These are phyloP conservation scores for Corchorus capsularis DNA, from an alignment of 345 rosid genomes.

Conservation along the genomic window DNA sequence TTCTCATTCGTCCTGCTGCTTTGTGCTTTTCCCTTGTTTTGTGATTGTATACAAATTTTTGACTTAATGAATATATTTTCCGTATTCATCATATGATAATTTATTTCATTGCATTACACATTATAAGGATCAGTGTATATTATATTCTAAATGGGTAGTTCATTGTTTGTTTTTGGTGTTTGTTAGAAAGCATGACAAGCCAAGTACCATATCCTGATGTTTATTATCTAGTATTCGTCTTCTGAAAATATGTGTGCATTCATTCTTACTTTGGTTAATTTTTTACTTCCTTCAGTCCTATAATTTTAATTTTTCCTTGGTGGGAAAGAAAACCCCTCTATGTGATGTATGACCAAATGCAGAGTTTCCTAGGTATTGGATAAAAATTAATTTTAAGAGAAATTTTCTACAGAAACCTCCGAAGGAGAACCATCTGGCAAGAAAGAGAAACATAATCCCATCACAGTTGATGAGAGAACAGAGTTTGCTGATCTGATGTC, in stretches of 20 bases:
- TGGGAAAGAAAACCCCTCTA: not conserved
- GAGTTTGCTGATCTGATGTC: constrained; percentile 10
- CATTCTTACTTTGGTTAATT: not conserved
- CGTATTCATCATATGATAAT: not conserved
- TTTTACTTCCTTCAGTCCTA: not conserved
- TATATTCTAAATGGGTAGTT: too few species aligned
- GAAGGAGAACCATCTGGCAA: not conserved
- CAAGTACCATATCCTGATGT: too few species aligned
- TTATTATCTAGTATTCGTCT: too few species aligned
- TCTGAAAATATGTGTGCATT: not conserved
- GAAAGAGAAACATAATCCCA: not conserved
- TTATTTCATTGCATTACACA: not conserved
- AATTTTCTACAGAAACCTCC: constrained; percentile 13
- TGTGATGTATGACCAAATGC: not conserved
- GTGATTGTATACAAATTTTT: too few species aligned
- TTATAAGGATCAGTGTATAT: too few species aligned
- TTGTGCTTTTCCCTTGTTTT: too few species aligned
- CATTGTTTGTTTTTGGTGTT: too few species aligned
- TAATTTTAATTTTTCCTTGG: not conserved
- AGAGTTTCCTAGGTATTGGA: not conserved
- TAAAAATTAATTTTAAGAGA: not conserved
- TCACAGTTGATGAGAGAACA: not conserved
- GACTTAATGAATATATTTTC: not conserved
- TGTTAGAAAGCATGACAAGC: too few species aligned
- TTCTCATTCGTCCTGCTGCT: too few species aligned